These are phyloP conservation scores for Oryza glumipatula DNA, from an alignment of 176 grass and related monocot genomes.

Conservation along the genomic window DNA sequence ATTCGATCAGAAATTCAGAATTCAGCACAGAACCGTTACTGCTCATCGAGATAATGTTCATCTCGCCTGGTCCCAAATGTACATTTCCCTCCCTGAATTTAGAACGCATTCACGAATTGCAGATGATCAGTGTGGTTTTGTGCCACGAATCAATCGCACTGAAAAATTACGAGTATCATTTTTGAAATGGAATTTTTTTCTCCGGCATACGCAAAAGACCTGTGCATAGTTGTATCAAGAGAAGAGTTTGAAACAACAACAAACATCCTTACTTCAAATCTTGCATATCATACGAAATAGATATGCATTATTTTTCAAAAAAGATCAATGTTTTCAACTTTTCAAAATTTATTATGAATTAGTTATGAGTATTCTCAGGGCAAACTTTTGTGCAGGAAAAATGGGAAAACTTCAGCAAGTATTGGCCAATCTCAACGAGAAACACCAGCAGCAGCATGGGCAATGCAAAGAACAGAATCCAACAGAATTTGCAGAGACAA, in stretches of 20 bases:
- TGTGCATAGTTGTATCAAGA: too few species aligned
- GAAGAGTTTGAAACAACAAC: too few species aligned
- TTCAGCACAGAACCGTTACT: conserved; percentile 12
- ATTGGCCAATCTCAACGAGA: neutral
- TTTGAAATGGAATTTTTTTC: neutral
- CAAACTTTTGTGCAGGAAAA: too few species aligned
- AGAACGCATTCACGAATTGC: neutral
- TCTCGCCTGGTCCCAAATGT: neutral
- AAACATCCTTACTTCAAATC: too few species aligned
- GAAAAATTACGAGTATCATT: neutral
- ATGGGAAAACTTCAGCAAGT: neutral
- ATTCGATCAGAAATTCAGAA: conserved; percentile 48
- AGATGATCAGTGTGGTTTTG: neutral
- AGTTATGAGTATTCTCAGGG: too few species aligned
- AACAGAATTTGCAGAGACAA: neutral
- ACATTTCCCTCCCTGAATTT: neutral
- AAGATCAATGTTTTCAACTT: too few species aligned
- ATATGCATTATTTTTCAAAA: too few species aligned
- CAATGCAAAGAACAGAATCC: neutral
- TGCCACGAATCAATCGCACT: neutral
- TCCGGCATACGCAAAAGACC: too few species aligned
- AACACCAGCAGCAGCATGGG: neutral
- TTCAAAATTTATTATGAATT: too few species aligned
- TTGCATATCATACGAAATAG: too few species aligned
- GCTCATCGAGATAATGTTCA: neutral